Evolutionary conservation across 2,329 filamentous ascomycete species (phyloP), one percentile per base, ranked within the genome.

Genomic region (Colletotrichum sp.): DNA sequence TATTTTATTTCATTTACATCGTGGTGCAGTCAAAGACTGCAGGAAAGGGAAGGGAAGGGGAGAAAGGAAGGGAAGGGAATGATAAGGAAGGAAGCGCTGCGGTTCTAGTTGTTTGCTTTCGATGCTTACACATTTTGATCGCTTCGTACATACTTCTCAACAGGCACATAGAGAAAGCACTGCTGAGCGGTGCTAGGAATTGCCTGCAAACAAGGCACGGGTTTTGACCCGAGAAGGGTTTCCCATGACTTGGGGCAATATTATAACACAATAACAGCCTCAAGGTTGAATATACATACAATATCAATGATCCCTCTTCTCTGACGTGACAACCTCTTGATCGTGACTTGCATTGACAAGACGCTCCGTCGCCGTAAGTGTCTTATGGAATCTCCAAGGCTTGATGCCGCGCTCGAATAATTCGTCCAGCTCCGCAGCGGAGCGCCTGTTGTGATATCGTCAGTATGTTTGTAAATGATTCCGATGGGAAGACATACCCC

Each of bases 361-460:
- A n/a, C 70, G 57, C 39, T 75, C 57, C 8, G 76, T 78, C 6
- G 77, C 77, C 8, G 77, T 78, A 13, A 67, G 52, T 1, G 71
- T 75, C 69, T 76, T 76, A 52, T 78, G 76, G 59, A 78, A 82
- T 24, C 77, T 72, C 79, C 80, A 80, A 28, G 79, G 78, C 76
- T 79, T 81, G 63, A 81, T 77, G 49, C 78, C 79, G 15, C 80
- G 60, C 67, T 82, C 75, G 69, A 79, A 66, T 12, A 82, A 59
- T 52, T 82, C 80, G 34, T 81, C 81, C 30, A 82, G 55, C 65
- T 82, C 80, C n/a, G 80, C 78, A 5, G 78, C 67, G 3, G 79
- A 77, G 2, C 79, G 79, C 55, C 76, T 77, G 59, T 52, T 28
- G 52, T 5, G 26, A 68, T 16, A 16, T 21, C 15, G 12, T 68